Evolutionary conservation across 441 rosid species (phyloP).

Genomic region (Eruca vesicaria): DNA sequence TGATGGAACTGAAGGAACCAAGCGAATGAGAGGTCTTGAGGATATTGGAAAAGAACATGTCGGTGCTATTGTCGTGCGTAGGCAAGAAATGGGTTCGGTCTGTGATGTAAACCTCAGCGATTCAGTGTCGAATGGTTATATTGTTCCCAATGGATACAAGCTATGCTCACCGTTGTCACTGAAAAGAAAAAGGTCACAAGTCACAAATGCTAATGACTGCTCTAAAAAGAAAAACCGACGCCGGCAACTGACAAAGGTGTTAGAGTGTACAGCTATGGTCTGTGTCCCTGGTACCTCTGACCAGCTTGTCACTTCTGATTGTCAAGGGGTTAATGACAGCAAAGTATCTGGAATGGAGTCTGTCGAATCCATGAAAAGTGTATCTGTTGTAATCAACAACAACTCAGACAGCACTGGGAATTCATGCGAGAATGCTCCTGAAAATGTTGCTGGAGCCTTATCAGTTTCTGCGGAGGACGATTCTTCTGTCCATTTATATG

Average conservation of each 20-base stretch:
- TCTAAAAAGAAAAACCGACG: constrained; percentile 76
- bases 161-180: constrained; percentile 42
- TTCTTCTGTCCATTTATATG: constrained; percentile 59
- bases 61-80: constrained; percentile 34
- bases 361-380: constrained; percentile 58
- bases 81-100: constrained; percentile 41
- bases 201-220: constrained; percentile 54
- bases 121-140: constrained; percentile 48
- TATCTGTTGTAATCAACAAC: constrained; percentile 44
- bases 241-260: constrained; percentile 81
- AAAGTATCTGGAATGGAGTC: constrained; percentile 56
- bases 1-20: constrained; percentile 89
- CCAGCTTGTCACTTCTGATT: constrained; percentile 58
- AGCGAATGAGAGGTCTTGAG: constrained; percentile 98
- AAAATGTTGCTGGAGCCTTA: constrained; percentile 45
- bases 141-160: constrained; percentile 51
- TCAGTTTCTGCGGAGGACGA: constrained; percentile 51
- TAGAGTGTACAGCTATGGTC: constrained; percentile 89
- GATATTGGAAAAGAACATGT: constrained; percentile 66
- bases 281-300: constrained; percentile 74
- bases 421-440: constrained; percentile 68
- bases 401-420: constrained; percentile 71
- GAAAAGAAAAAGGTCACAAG: constrained; percentile 79
- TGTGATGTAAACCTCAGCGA: constrained; percentile 45
- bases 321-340: constrained; percentile 54